Base-by-base conservation (phyloP, 1,139 yeast genomes). In the Candida tetrigidarum region DNA sequence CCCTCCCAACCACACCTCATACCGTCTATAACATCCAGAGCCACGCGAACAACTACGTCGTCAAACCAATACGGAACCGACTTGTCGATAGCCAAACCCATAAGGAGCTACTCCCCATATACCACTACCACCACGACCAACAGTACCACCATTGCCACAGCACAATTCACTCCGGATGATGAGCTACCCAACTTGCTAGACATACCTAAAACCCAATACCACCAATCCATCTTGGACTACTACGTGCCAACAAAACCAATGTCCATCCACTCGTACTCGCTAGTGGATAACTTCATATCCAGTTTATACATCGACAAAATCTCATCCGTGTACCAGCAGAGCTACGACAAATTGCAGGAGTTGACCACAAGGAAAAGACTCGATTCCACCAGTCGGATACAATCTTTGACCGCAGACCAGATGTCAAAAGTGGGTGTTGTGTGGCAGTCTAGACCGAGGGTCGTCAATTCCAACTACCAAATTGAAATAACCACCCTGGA, bases 401-500 rank as follows among this genome's bases (percentile, higher is more conserved):
- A 39, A 20, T 56, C 62, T 2, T 44, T 66, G 20, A 26, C 46
- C 0, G 37, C 50, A 3, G 54, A 50, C 6, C 61, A 64, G 50
- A 47, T 60, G 9, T 25, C 52, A 1, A 48, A 55, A 34, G 69
- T 74, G 0, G 45, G 52, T 16, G 44, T 51, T 10, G 44, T 55
- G 4, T 69, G 75, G 75, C 38, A 47, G 16, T 42, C 45, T 1
- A 51, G 59, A 33, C 44, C 51, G 3, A 42, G 52, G 10, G 49
- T 58, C 9, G 54, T 69, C 2, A 59, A 62, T 8, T 60, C 68
- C 2, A 61, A 62, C 5, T 74, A 61, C 50, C 66, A 64, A 34
- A 71, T 93, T 27, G 95, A 86, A 46, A 78, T 93, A 7, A 69
- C 72, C 4, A 78, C 78, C 0, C 67, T 80, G 38, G 99, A 93